Evolutionary conservation across 176 grass and related monocot genomes (phyloP), one percentile per base, ranked within the genome.

Genomic region (Aegilops tauschii): DNA sequence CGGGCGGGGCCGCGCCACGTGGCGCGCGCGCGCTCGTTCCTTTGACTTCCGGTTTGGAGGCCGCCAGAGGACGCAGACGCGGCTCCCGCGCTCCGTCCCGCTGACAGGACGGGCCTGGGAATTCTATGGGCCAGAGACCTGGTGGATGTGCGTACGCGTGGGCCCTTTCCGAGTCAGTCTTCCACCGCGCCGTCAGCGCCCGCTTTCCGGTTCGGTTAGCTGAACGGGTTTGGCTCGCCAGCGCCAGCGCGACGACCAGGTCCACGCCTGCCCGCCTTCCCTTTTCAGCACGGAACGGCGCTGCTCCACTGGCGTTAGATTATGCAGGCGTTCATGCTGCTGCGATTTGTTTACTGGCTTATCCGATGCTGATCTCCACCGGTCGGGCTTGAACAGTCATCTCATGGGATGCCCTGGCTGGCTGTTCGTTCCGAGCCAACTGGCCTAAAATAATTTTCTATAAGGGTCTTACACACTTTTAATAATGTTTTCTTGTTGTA

Each of bases 111-210:
- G 44, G 44, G 36, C 31, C 31, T 3, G 31, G 31, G 31, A 3
- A 32, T 32, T 32, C 31, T 3, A 3, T 4, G 45, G 45, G 37
- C 37, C 37, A 8, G 42, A 3, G 42, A 10, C 40, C 44, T 3
- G 12, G 4, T 1, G 12, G 3, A 49, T 49, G 45, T 4, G 25
- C 9, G 16, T 34, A 0, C 8, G 2, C 9, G 5, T 14, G 59
- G 84, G 68, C 8, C 61, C 72, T 83, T 92, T 91, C 87, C 80
- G 84, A 90, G 87, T 94, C 85, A 86, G 78, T 34, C 35, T 90
- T 95, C 92, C 92, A 91, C 86, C 52, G 10, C 34, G 18, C 36
- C 44, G 1, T 5, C 39, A 9, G 8, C 39, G 39, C 37, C 37
- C 37, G 37, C 37, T 39, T 87, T 75, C 70, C 17, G 3, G 16